A percentile compares a stretch with the other conserved stretches of the same genome.
phyloP scores from a whole-genome alignment of 2,329 filamentous ascomycete genomes.

The Epichloe sp. region DNA sequence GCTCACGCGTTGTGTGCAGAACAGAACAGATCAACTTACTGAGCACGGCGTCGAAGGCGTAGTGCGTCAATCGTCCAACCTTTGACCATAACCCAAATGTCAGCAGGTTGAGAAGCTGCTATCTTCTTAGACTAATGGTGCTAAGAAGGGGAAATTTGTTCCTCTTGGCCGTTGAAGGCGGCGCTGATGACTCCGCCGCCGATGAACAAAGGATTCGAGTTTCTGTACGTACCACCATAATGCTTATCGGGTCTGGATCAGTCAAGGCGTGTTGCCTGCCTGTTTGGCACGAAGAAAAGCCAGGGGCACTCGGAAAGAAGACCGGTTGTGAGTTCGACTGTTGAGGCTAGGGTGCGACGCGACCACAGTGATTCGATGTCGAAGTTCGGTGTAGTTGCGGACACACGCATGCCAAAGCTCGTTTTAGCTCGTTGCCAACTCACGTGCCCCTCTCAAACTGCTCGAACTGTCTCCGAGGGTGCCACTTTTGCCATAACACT shows the following conservation, averaged over 20 bases:
- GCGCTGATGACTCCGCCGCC: not conserved
- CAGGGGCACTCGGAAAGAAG: not conserved
- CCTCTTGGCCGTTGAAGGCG: not conserved
- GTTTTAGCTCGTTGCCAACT: too few relatives aligned
- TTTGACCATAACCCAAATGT: constrained; percentile 58
- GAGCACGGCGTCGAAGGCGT: constrained; percentile 90
- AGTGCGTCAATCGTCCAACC: constrained; percentile 88
- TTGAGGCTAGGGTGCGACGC: not conserved
- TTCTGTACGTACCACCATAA: constrained; percentile 21
- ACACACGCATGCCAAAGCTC: not conserved
- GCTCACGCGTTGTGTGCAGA: not conserved
- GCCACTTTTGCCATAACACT: too few relatives aligned
- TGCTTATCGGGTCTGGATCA: constrained; percentile 7
- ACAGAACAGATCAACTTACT: constrained; percentile 38
- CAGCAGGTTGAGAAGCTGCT: constrained; percentile 52
- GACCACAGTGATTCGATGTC: not conserved
- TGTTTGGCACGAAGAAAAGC: not conserved
- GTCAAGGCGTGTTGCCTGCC: not conserved
- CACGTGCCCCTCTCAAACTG: too few relatives aligned
- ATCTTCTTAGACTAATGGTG: constrained; percentile 20
- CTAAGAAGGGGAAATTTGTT: not conserved
- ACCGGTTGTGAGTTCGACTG: not conserved
- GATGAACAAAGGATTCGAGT: not conserved
- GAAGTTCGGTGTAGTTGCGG: not conserved
- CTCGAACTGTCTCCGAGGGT: too few relatives aligned